Evolutionary conservation across 805 yeast species (phyloP).

Genomic region (Kuraishia ogatae): DNA sequence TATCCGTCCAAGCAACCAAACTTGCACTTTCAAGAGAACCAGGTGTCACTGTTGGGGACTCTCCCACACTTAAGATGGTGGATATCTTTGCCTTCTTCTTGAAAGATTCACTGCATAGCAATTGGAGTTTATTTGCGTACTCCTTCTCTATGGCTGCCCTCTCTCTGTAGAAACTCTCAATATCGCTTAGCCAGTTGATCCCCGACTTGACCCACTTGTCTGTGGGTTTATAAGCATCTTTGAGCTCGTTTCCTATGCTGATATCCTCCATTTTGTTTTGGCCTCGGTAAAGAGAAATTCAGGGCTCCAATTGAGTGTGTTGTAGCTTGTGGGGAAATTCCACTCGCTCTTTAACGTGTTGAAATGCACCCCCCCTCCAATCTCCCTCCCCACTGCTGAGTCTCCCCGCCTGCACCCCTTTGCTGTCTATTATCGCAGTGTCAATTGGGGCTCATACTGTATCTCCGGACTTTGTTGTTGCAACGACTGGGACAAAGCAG

Average conservation of each 20-base stretch:
- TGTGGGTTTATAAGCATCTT: constrained; percentile 74
- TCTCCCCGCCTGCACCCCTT: background rate
- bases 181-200: constrained; percentile 64
- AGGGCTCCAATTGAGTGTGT: background rate
- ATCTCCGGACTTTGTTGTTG: background rate
- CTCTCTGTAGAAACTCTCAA: constrained; percentile 78
- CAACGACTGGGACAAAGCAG: too few species aligned
- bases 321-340: background rate
- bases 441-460: background rate
- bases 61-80: constrained; percentile 77
- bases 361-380: background rate
- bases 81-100: constrained; percentile 66
- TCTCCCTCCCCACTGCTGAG: background rate
- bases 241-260: constrained; percentile 61
- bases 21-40: constrained; percentile 89
- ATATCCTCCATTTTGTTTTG: constrained; percentile 8
- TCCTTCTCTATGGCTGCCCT: constrained; percentile 78
- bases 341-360: background rate
- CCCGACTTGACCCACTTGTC: constrained; percentile 74
- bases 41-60: constrained; percentile 83
- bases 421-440: background rate
- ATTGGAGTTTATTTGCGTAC: constrained; percentile 59
- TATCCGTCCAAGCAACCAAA: constrained; percentile 84
- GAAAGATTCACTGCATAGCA: constrained; percentile 59
- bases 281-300: background rate